phyloP scores from a whole-genome alignment of 2,329 filamentous ascomycete species.

The Colletotrichum phormii region DNA sequence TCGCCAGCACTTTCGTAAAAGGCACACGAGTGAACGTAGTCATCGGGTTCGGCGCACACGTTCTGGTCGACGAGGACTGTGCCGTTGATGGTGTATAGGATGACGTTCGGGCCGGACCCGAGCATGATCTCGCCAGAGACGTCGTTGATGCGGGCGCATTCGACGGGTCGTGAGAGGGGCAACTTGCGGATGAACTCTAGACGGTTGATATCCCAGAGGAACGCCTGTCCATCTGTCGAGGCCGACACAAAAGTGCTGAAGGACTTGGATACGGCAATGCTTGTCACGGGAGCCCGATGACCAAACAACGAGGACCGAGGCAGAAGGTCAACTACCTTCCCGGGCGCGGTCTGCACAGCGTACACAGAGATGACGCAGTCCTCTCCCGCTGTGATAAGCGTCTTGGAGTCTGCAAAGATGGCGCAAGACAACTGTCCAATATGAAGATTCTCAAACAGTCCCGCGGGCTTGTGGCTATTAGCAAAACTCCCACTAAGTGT shows the following conservation, averaged over 20 bases:
- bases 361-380: slow-evolving; percentile 93
- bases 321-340: slow-evolving; percentile 81
- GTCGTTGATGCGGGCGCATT: slow-evolving; percentile 90
- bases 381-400: slow-evolving; percentile 89
- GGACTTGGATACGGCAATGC: slow-evolving; percentile 85
- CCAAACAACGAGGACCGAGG: slow-evolving; percentile 88
- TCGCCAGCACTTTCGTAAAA: slow-evolving; percentile 93
- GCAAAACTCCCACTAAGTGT: slow-evolving; percentile 23
- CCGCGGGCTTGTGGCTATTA: slow-evolving; percentile 67
- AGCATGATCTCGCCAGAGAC: slow-evolving; percentile 90
- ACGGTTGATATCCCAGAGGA: slow-evolving; percentile 95
- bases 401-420: slow-evolving; percentile 88
- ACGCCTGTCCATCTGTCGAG: slow-evolving; percentile 82
- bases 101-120: slow-evolving; percentile 79
- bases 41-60: slow-evolving; percentile 77
- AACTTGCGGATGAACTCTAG: slow-evolving; percentile 86
- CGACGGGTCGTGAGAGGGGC: slow-evolving; percentile 66
- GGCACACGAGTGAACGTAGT: slow-evolving; percentile 83
- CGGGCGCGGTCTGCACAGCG: slow-evolving; percentile 71
- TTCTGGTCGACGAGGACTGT: slow-evolving; percentile 84
- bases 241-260: slow-evolving; percentile 91
- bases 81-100: slow-evolving; percentile 90
- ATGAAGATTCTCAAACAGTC: slow-evolving; percentile 93
- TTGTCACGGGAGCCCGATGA: slow-evolving; percentile 85
- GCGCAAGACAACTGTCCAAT: slow-evolving; percentile 88